A percentile compares a stretch with the other conserved stretches of the same genome.
These are phyloP conservation scores for Suillus cothurnatus DNA, from an alignment of 768 basidiomycete genomes.

Conservation along the genomic window DNA sequence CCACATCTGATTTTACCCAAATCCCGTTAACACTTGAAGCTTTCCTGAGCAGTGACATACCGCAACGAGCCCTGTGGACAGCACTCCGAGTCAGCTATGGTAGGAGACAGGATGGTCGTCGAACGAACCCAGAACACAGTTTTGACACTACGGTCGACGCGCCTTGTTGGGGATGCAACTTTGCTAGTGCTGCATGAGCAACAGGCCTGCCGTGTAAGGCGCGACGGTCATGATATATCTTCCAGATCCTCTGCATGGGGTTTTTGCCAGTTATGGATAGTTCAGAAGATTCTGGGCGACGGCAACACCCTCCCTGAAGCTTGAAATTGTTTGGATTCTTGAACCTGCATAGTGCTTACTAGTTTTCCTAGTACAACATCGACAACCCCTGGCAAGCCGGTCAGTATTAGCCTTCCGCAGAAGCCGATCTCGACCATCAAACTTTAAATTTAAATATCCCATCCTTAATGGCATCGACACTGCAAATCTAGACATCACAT, in stretches of 20 bases:
- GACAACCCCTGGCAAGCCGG: neutral
- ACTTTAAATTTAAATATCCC: neutral
- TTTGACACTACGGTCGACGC: slow-evolving; percentile 34
- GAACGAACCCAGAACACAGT: neutral
- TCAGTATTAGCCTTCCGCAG: slow-evolving; percentile 30
- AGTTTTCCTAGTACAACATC: neutral
- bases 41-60: neutral
- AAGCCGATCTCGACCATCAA: slow-evolving; percentile 14
- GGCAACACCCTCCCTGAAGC: neutral
- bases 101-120: neutral
- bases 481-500: slow-evolving; percentile 39
- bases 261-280: slow-evolving; percentile 40
- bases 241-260: slow-evolving; percentile 44
- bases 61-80: neutral
- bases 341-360: neutral
- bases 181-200: slow-evolving; percentile 39
- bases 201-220: slow-evolving; percentile 36
- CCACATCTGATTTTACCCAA: neutral
- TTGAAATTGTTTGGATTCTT: neutral
- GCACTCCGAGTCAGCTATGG: neutral
- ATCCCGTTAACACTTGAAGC: neutral
- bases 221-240: slow-evolving; percentile 43
- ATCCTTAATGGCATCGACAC: neutral
- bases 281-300: neutral
- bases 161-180: slow-evolving; percentile 38